Conservation (phyloP, 257 asterid genomes). For the Mitragyna speciosa region DNA sequence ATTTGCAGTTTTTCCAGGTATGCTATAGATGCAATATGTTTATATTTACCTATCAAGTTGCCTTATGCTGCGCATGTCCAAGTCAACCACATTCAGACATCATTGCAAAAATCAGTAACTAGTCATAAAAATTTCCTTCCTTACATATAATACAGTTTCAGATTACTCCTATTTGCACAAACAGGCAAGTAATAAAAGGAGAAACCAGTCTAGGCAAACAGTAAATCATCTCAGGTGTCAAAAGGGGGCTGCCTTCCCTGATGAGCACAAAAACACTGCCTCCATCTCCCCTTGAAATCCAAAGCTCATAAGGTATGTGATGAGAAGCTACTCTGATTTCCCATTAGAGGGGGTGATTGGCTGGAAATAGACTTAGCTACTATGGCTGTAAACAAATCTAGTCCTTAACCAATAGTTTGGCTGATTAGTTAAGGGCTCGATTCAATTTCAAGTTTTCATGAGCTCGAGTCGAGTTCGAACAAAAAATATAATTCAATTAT, state of each 20-base stretch:
- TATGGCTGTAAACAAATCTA: too few species aligned
- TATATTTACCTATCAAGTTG: not conserved
- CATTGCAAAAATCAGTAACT: not conserved
- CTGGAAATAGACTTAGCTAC: slow-evolving; percentile 75
- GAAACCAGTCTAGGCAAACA: not conserved
- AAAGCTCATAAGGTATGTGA: slow-evolving; percentile 88
- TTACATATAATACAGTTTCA: not conserved
- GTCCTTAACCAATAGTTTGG: too few species aligned
- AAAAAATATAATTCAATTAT: too few species aligned
- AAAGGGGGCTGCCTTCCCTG: slow-evolving; percentile 70
- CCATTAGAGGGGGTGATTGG: slow-evolving; percentile 78
- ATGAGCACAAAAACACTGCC: slow-evolving; percentile 82
- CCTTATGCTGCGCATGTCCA: not conserved
- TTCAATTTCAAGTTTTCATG: too few species aligned
- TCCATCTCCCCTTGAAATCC: slow-evolving; percentile 86
- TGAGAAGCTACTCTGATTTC: slow-evolving; percentile 95
- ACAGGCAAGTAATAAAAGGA: not conserved
- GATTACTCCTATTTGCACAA: not conserved
- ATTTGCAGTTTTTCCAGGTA: not conserved
- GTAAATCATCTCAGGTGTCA: slow-evolving; percentile 32
- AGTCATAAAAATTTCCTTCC: not conserved
- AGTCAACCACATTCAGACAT: not conserved
- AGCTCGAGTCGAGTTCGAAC: too few species aligned
- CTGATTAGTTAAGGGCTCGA: too few species aligned
- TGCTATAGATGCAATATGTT: not conserved